Evolutionary conservation across 768 basidiomycete species (phyloP), one percentile per base, ranked within the genome.

Genomic region (Trametes punicea): DNA sequence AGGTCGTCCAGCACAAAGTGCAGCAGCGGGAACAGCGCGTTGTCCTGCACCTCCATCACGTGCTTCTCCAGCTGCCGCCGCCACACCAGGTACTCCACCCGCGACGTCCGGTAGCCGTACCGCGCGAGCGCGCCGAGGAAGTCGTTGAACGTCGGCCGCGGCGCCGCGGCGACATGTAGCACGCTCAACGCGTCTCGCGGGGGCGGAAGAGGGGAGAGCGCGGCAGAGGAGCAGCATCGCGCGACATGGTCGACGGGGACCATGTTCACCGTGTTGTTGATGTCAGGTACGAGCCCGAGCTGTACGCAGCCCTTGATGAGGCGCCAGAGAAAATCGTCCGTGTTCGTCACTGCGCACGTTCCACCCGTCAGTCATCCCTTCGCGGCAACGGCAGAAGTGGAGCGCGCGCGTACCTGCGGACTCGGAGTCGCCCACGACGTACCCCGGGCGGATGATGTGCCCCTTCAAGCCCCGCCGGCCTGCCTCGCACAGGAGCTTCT

Each of bases 301-400:
- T 99, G 97, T 33, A 98, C 80, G 67, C 94, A 98, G n/a, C 97
- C 97, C 71, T 98, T 98, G 67, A 97, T 91, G 71, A 99, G 75
- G 3, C 97, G 84, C 96, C 96, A 98, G 53, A 99, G 83, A 73
- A 99, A 99, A 69, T 99, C 97, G 64, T 99, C 96, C 30, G 97
- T 98, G 73, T 99, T 99, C 11, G 96, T 98, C 3, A 98, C 95
- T 93, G 61, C 16, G 51, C 30, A 18, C 23, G 25, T n/a, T 26
- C 55, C 51, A 48, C 49, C 59, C 15, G 47, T 46, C 15, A 16
- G 25, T 34, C 51, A 25, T 42, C 18, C 33, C 26, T 23, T 31
- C 3, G 16, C 18, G 0, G 16, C 38, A 25, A 34, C n/a, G 25
- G 20, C 6, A 29, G 30, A 21, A 21, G 2, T 18, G 34, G 25